Evolutionary conservation across 805 yeast genomes (phyloP), one percentile per base, ranked within the genome.

Genomic region (Pichia paraexigua): DNA sequence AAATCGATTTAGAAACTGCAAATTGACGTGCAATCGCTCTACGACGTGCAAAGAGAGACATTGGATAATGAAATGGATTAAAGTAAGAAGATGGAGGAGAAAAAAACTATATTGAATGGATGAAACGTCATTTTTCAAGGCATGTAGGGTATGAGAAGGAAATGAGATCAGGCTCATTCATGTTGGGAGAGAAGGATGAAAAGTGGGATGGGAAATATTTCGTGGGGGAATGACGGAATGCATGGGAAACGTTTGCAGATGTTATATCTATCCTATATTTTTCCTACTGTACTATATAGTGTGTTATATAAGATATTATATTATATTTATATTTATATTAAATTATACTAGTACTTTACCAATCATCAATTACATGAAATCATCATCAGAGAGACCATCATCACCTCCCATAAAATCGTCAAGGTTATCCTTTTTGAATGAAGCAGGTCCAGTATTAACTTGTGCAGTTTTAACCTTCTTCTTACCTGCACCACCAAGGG

Each of bases 401-500:
- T 68, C 76, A 60, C 75, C 80, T 59, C 68, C 77, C 50, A 59
- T 49, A 60, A 73, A 74, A 52, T 77, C 87, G 58, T 80, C 81
- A 41, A 76, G 74, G 48, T 72, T 73, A 62, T 83, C 89, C 69
- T 85, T 84, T 75, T 83, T 86, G 70, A 76, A 76, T 5, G 70
- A 65, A 35, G 71, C 65, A 12, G 59, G 59, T 46, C 79, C 80
- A 48, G 86, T 74, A 66, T 83, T 85, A 44, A 88, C 85, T 51
- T 81, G 77, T 52, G 87, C 85, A 27, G 56, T 54, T 70, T 86
- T 85, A 53, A 89, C 96, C 80, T 91, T 92, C 80, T 86, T 85
- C 79, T 91, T 90, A 70, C 96, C 95, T 40, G 95, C 94, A 66
- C 97, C 97, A 61, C 95, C 95, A 24, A 88, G 79, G 41, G 92